These are phyloP conservation scores for Leptographium lundbergii DNA, from an alignment of 2,329 filamentous ascomycete genomes.

Conservation along the genomic window DNA sequence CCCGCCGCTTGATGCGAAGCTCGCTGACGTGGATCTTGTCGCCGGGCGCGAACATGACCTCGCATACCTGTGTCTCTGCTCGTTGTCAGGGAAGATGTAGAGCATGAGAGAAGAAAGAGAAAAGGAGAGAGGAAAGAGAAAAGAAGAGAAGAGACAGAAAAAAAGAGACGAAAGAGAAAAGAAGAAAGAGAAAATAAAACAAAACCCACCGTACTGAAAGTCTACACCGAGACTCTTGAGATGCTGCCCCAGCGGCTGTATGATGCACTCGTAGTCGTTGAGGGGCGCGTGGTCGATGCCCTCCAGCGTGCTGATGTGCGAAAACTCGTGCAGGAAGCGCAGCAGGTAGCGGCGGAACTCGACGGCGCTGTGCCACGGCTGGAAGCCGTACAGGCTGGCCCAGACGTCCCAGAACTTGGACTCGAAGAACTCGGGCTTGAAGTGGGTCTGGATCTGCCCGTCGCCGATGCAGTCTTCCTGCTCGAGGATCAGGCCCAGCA, in stretches of 20 bases:
- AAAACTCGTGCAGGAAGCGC: conserved; percentile 18
- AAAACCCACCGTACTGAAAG: conserved; percentile 13
- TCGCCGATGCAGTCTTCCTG: conserved; percentile 5
- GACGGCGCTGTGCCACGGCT: conserved; percentile 20
- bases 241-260: conserved; percentile 16
- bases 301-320: conserved; percentile 15
- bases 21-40: background rate
- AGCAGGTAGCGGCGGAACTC: conserved; percentile 19
- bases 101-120: background rate
- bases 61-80: conserved; percentile 4
- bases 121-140: background rate
- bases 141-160: background rate
- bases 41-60: conserved; percentile 3
- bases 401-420: conserved; percentile 21
- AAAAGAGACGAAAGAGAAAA: background rate
- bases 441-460: conserved; percentile 11
- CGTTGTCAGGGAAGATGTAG: background rate
- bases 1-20: background rate
- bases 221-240: conserved; percentile 16
- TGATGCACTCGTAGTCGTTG: conserved; percentile 19
- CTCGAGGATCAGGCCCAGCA: conserved; percentile 12
- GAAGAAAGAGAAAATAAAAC: background rate
- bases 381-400: conserved; percentile 19
- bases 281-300: conserved; percentile 17
- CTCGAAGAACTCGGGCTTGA: conserved; percentile 15